phyloP scores from a whole-genome alignment of 345 rosid species.

The Toxicodendron radicans region DNA sequence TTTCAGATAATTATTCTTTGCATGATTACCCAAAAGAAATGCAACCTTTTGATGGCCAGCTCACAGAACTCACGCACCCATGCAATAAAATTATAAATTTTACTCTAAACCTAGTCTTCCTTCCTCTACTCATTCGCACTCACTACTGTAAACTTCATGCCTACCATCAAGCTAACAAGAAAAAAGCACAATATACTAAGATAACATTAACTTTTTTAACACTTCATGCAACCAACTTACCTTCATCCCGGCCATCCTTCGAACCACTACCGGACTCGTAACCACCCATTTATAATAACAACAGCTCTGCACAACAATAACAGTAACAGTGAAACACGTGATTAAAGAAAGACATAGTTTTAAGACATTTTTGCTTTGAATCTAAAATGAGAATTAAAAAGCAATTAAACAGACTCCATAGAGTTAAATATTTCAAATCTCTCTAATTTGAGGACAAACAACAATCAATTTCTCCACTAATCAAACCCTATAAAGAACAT shows the following conservation, averaged over 20 bases:
- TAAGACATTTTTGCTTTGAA: background rate
- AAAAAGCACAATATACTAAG: background rate
- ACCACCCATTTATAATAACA: constrained; percentile 31
- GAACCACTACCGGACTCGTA: constrained; percentile 38
- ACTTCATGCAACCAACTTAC: constrained; percentile 23
- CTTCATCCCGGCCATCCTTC: constrained; percentile 44
- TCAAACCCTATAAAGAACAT: no score
- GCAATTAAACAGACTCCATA: no score
- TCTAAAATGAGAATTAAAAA: background rate
- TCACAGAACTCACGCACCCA: background rate
- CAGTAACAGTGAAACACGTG: background rate
- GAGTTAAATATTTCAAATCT: no score
- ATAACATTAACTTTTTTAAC: background rate
- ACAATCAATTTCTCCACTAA: no score
- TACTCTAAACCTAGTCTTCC: background rate
- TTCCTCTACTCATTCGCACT: background rate
- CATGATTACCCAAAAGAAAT: background rate
- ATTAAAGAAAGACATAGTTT: background rate
- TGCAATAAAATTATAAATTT: background rate
- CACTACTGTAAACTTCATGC: background rate
- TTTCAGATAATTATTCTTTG: background rate
- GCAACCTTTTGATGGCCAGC: background rate
- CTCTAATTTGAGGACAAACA: no score
- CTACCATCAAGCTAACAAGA: background rate
- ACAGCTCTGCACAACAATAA: constrained; percentile 8